A percentile compares a stretch with the other conserved stretches of the same genome.
Evolutionary conservation across 2,329 filamentous ascomycete genomes (phyloP).

Genomic region (Karstenula rhodostoma): DNA sequence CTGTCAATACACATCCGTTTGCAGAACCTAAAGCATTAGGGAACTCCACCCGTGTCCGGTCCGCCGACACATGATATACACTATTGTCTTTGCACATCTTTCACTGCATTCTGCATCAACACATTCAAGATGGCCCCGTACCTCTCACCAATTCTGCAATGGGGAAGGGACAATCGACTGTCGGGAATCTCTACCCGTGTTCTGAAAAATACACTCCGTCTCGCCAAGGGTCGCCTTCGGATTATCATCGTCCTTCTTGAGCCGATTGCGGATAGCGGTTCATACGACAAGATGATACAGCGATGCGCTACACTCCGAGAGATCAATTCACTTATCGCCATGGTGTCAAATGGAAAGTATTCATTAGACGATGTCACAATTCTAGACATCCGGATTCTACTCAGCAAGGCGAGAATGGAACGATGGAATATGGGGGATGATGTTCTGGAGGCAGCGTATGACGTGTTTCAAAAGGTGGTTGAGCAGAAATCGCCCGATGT

Average conservation of each 20-base stretch:
- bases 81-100: neutral
- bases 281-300: conserved; percentile 8
- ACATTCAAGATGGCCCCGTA: neutral
- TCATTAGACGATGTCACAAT: conserved; percentile 11
- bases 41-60: neutral
- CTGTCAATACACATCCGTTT: neutral
- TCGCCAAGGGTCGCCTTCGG: conserved; percentile 8
- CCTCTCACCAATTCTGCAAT: conserved; percentile 2
- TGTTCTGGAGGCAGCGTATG: conserved; percentile 10
- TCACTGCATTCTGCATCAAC: neutral
- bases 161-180: conserved; percentile 1
- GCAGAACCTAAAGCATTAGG: neutral
- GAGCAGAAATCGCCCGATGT: conserved; percentile 9
- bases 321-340: conserved; percentile 1
- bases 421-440: conserved; percentile 5
- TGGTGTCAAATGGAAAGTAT: conserved; percentile 4
- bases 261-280: conserved; percentile 9
- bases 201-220: conserved; percentile 11
- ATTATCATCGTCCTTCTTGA: conserved; percentile 12
- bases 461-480: conserved; percentile 12
- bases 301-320: conserved; percentile 11
- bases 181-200: conserved; percentile 1
- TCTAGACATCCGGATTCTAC: conserved; percentile 6
- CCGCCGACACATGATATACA: neutral
- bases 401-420: conserved; percentile 9